Evolutionary conservation across 176 grass and related monocot genomes (phyloP).

Genomic region (Carex littledalei): DNA sequence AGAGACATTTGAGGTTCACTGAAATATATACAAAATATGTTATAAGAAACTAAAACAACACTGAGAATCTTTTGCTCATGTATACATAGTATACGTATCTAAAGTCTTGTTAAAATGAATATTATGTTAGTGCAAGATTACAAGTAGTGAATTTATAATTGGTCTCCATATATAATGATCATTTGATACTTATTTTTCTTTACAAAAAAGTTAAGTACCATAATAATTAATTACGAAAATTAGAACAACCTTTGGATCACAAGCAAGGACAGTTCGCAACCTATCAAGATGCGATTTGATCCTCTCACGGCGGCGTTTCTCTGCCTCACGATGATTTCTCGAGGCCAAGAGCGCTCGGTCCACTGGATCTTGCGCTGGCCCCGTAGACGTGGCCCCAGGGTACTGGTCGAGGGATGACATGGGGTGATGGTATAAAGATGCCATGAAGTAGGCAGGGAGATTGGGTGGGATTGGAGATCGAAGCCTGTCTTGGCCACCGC

Average conservation of each 20-base stretch:
- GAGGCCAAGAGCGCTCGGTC: conserved; percentile 71
- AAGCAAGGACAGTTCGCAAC: conserved; percentile 75
- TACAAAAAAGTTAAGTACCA: not conserved
- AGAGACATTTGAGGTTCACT: not conserved
- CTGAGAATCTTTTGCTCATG: not conserved
- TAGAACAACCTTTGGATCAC: conserved; percentile 82
- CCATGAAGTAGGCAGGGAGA: conserved; percentile 26
- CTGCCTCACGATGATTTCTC: conserved; percentile 90
- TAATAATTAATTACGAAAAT: not conserved
- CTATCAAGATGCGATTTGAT: conserved; percentile 98
- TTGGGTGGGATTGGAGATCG: conserved; percentile 13
- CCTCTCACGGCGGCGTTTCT: conserved; percentile 86
- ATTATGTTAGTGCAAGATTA: not conserved
- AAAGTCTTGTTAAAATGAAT: not conserved
- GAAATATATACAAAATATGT: not conserved
- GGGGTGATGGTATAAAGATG: conserved; percentile 12
- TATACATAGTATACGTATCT: not conserved
- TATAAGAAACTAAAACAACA: not conserved
- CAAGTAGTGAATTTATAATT: not conserved
- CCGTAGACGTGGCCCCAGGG: not conserved
- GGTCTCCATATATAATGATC: not conserved
- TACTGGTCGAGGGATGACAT: conserved; percentile 1
- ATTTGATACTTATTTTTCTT: not conserved
- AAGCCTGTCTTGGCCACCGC: conserved; percentile 10
- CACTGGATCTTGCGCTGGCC: conserved; percentile 20